Conservation (phyloP, 2,329 filamentous ascomycete genomes). For the Metarhizium guizhouense region DNA sequence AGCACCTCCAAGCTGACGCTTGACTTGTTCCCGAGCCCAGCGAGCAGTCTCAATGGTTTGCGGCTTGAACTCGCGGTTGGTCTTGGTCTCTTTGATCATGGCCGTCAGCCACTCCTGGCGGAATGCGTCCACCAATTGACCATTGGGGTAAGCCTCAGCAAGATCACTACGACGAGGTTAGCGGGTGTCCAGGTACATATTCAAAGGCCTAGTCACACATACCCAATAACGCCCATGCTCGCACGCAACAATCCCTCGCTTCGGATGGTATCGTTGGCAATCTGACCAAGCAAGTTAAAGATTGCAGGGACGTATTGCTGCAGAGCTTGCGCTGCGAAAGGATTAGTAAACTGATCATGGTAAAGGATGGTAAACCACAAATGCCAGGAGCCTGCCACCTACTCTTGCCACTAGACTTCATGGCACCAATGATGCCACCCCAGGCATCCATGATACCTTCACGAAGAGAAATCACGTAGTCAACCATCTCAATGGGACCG, state of each 20-base stretch:
- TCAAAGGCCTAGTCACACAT: slow-evolving; percentile 26
- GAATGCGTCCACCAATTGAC: slow-evolving; percentile 77
- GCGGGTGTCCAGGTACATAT: background rate
- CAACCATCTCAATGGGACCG: slow-evolving; percentile 87
- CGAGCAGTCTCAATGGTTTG: slow-evolving; percentile 91
- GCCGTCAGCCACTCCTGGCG: slow-evolving; percentile 81
- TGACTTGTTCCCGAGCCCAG: slow-evolving; percentile 96
- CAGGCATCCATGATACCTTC: slow-evolving; percentile 99
- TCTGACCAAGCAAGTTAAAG: slow-evolving; percentile 75
- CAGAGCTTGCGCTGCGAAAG: slow-evolving; percentile 52
- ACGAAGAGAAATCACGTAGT: slow-evolving; percentile 88
- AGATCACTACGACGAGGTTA: slow-evolving; percentile 57
- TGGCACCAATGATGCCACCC: slow-evolving; percentile 91
- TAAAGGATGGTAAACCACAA: background rate
- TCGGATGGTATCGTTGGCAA: slow-evolving; percentile 75
- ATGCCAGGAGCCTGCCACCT: slow-evolving; percentile 24
- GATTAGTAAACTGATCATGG: slow-evolving; percentile 16
- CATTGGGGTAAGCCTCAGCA: slow-evolving; percentile 85
- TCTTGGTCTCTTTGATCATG: slow-evolving; percentile 86
- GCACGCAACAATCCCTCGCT: slow-evolving; percentile 87
- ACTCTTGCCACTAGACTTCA: slow-evolving; percentile 78
- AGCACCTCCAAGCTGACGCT: slow-evolving; percentile 65
- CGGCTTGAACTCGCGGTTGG: slow-evolving; percentile 74
- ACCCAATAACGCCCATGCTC: slow-evolving; percentile 97
- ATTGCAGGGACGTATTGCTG: slow-evolving; percentile 75